Conservation (phyloP, 176 grass and related monocot species). For the Leersia perrieri region DNA sequence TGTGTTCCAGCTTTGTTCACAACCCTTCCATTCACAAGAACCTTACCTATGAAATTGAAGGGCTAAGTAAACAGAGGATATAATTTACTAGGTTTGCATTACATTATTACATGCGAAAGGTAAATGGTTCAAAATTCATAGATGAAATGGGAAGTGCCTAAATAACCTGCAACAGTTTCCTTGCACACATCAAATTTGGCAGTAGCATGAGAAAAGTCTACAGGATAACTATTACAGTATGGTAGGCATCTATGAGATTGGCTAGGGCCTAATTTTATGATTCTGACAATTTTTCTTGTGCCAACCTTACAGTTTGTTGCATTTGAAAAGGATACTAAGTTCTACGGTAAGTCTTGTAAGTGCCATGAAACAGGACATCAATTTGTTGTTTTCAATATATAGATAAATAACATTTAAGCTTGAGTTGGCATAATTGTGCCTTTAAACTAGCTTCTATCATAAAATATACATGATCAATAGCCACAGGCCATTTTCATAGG, state of each 20-base stretch:
- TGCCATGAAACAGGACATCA: background rate
- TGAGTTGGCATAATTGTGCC: background rate
- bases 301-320: background rate
- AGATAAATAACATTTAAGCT: background rate
- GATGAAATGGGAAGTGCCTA: constrained; percentile 17
- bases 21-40: constrained; percentile 87
- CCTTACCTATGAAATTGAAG: constrained; percentile 68
- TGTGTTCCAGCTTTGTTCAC: constrained; percentile 89
- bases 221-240: background rate
- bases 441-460: background rate
- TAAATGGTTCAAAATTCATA: background rate
- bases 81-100: background rate
- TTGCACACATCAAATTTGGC: constrained; percentile 8
- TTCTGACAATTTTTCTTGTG: background rate
- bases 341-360: background rate
- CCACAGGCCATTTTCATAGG: background rate
- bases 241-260: background rate
- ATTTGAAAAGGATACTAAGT: background rate
- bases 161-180: constrained; percentile 28
- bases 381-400: background rate
- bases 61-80: constrained; percentile 18
- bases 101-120: background rate
- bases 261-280: background rate
- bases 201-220: constrained; percentile 12
- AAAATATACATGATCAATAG: background rate